Conservation (phyloP, 108 stramenopile genomes). For the Skeletonema tropicum region DNA sequence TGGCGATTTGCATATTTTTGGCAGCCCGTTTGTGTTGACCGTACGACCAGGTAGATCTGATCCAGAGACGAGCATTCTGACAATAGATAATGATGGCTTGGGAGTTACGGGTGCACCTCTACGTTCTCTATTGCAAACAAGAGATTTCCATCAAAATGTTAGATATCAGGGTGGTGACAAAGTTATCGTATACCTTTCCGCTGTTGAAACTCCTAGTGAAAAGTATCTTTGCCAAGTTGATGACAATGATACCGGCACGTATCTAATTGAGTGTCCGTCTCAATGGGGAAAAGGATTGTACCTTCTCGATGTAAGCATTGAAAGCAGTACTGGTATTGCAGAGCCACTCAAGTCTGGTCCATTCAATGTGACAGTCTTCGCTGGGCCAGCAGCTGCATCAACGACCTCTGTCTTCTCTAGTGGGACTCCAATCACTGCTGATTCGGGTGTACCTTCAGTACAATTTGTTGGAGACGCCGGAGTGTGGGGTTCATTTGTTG, state of each 20-base stretch:
- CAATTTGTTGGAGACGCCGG: conserved; percentile 14
- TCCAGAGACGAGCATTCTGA: background rate
- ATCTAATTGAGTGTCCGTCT: conserved; percentile 15
- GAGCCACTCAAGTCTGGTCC: conserved; percentile 25
- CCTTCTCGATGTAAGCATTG: conserved; percentile 5
- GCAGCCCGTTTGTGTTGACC: conserved; percentile 19
- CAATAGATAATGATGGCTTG: background rate
- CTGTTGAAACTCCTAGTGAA: background rate
- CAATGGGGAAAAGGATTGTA: conserved; percentile 1
- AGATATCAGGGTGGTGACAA: conserved; percentile 14
- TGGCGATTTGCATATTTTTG: conserved; percentile 5
- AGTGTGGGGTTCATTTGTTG: conserved; percentile 15
- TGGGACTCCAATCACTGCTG: background rate
- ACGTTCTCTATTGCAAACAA: conserved; percentile 14
- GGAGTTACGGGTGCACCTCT: conserved; percentile 14
- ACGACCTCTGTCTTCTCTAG: conserved; percentile 18
- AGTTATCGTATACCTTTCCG: conserved; percentile 12
- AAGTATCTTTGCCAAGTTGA: conserved; percentile 1
- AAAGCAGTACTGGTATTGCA: background rate
- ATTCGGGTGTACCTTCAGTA: background rate
- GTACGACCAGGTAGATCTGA: conserved; percentile 20
- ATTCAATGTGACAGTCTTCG: conserved; percentile 16
- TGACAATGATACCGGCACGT: conserved; percentile 7
- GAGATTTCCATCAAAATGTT: conserved; percentile 12
- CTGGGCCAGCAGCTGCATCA: conserved; percentile 20